phyloP scores from a whole-genome alignment of 1,284 basidiomycete genomes.

The Gomphus bonarii region DNA sequence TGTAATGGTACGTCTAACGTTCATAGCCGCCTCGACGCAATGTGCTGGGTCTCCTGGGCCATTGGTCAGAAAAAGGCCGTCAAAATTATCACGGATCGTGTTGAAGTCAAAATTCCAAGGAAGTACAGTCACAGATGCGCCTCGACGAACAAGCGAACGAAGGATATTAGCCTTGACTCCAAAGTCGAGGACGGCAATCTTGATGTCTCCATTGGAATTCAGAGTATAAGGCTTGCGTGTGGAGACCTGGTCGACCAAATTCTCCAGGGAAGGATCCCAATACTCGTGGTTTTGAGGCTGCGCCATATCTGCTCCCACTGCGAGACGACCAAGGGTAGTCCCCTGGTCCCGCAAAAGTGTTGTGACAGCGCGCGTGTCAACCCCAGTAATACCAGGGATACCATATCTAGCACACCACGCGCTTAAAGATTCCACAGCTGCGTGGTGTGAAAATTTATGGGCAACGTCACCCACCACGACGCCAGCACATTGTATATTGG shows the following conservation, averaged over 20 bases:
- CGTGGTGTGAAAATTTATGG: slow-evolving; percentile 91
- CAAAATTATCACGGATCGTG: slow-evolving; percentile 77
- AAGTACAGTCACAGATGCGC: slow-evolving; percentile 87
- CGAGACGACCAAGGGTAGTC: slow-evolving; percentile 89
- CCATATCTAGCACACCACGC: slow-evolving; percentile 90
- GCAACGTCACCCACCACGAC: slow-evolving; percentile 94
- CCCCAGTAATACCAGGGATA: slow-evolving; percentile 91
- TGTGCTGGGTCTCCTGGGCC: slow-evolving; percentile 92
- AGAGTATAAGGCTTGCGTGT: slow-evolving; percentile 80
- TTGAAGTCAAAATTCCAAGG: slow-evolving; percentile 99
- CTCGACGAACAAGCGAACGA: slow-evolving; percentile 84
- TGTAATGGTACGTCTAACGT: slow-evolving; percentile 70
- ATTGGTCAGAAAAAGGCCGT: slow-evolving; percentile 95
- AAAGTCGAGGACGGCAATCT: slow-evolving; percentile 94
- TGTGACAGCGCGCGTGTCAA: slow-evolving; percentile 97
- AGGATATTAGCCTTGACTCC: slow-evolving; percentile 97
- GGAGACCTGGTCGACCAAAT: slow-evolving; percentile 90
- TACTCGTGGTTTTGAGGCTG: slow-evolving; percentile 63
- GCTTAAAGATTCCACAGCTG: slow-evolving; percentile 86
- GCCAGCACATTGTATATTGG: slow-evolving; percentile 84
- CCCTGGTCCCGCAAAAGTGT: slow-evolving; percentile 91
- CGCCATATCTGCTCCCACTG: slow-evolving; percentile 67
- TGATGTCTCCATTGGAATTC: slow-evolving; percentile 81
- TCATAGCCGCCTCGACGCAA: slow-evolving; percentile 78
- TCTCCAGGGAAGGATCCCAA: slow-evolving; percentile 89